Base-by-base conservation (phyloP, 768 basidiomycete genomes). In the Fibroporia radiculosa region DNA sequence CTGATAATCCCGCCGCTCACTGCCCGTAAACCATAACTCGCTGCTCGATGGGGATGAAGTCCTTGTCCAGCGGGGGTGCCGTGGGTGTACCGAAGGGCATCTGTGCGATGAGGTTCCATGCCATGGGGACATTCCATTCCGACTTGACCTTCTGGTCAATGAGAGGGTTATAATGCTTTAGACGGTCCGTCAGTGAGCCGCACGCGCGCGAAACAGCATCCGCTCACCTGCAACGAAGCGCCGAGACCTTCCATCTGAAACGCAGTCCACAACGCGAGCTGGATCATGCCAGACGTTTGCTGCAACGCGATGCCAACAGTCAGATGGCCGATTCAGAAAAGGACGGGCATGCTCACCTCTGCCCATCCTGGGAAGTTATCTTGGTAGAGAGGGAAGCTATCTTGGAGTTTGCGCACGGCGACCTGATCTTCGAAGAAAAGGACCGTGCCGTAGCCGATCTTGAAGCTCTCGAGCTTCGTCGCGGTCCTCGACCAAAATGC, bases 151-250 rank as follows among this genome's bases (percentile, higher is more conserved):
- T 45, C 26, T 48, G 23, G 33, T 48, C 32, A 37, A 54, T 51
- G 48, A 54, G 48, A 26, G 50, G 50, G 53, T 54, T 54, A 48
- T 54, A 54, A 48, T 54, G 53, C 53, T 52, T 47, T 54, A 31
- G 25, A 32, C n/a, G 18, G 36, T 36, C 36, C 14, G 23, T 6
- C 7, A 40, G 38, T 24, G 5, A 25, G 23, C 14, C 14, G 14
- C 34, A 14, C 34, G n/a, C n/a, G 34, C n/a, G 34, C 6, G 34
- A 6, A 5, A 14, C n/a, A 6, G 34, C n/a, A n/a, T n/a, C n/a
- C 5, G 20, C 44, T 45, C 16, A 45, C 44, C 44, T 45, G 44
- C 27, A 54, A 50, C 23, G 45, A 44, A 8, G 53, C 53, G 33
- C 53, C 53, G 35, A 54, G 45, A 16, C 53, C 53, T 46, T 54